Conservation (phyloP, 495 filamentous ascomycete species). For the Xylaria palmicola region DNA sequence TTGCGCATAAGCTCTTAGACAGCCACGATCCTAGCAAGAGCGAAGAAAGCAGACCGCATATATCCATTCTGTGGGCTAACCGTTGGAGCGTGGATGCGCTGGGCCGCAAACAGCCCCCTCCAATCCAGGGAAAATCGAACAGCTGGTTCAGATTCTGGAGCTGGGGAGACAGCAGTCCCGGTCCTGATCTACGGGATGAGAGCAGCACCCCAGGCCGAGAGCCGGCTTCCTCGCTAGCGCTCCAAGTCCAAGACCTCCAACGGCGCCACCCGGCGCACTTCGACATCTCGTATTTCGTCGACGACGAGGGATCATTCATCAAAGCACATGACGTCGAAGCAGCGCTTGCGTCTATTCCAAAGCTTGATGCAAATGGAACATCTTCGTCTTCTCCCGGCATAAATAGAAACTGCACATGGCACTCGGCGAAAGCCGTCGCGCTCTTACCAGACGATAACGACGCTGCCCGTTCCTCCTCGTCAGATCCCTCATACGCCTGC, state of each 20-base stretch:
- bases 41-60: conserved; percentile 23
- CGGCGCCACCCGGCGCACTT: conserved; percentile 54
- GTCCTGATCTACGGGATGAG: not conserved
- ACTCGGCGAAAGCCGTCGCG: conserved; percentile 19
- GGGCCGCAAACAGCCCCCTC: conserved; percentile 8
- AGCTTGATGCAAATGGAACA: not conserved
- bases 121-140: not conserved
- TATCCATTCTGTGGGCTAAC: conserved; percentile 44
- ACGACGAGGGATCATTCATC: conserved; percentile 71
- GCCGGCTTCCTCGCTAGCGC: conserved; percentile 45
- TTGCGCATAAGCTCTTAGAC: conserved; percentile 58
- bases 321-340: conserved; percentile 45
- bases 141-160: conserved; percentile 11
- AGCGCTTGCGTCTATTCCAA: conserved; percentile 9
- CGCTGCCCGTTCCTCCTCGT: conserved; percentile 17
- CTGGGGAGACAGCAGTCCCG: not conserved
- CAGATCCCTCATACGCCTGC: conserved; percentile 7
- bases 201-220: not conserved
- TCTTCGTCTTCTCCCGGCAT: not conserved
- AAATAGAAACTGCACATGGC: conserved; percentile 25
- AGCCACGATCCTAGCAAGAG: conserved; percentile 33
- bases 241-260: conserved; percentile 61
- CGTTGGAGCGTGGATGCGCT: conserved; percentile 37
- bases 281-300: conserved; percentile 69
- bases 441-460: conserved; percentile 25